phyloP scores from a whole-genome alignment of 2,329 filamentous ascomycete genomes.

The Aspergillus awamori region DNA sequence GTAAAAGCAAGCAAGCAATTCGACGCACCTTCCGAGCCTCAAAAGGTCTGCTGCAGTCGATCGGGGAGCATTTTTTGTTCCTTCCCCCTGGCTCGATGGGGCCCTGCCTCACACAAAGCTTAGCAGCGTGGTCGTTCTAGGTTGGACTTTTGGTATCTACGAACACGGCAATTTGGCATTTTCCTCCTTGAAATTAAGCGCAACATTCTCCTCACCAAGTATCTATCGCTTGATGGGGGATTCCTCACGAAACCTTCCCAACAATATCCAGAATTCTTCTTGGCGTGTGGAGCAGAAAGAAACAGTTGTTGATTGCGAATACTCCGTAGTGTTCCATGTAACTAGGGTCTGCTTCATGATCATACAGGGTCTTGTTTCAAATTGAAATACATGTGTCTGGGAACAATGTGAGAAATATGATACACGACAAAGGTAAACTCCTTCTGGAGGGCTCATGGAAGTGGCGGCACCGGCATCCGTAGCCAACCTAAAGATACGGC shows the following conservation, averaged over 20 bases:
- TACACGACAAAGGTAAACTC: background rate
- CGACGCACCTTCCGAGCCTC: background rate
- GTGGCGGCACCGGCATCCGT: background rate
- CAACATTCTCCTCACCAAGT: background rate
- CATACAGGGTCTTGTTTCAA: background rate
- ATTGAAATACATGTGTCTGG: background rate
- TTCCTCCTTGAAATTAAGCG: background rate
- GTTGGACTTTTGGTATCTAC: background rate
- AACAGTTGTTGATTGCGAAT: background rate
- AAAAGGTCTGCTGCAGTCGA: background rate
- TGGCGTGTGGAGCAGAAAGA: background rate
- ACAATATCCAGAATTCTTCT: background rate
- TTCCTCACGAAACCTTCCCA: background rate
- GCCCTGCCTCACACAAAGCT: background rate
- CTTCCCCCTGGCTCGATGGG: background rate
- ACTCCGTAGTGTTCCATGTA: background rate
- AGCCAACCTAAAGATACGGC: too few relatives aligned
- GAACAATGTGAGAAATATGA: conserved; percentile 3
- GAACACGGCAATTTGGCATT: background rate
- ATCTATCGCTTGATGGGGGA: background rate
- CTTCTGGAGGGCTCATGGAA: background rate
- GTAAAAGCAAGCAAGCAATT: too few relatives aligned
- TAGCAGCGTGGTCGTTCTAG: background rate
- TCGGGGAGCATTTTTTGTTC: background rate
- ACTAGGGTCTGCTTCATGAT: background rate